Evolutionary conservation across 495 filamentous ascomycete genomes (phyloP).

Genomic region (Trichoderma gamsii): DNA sequence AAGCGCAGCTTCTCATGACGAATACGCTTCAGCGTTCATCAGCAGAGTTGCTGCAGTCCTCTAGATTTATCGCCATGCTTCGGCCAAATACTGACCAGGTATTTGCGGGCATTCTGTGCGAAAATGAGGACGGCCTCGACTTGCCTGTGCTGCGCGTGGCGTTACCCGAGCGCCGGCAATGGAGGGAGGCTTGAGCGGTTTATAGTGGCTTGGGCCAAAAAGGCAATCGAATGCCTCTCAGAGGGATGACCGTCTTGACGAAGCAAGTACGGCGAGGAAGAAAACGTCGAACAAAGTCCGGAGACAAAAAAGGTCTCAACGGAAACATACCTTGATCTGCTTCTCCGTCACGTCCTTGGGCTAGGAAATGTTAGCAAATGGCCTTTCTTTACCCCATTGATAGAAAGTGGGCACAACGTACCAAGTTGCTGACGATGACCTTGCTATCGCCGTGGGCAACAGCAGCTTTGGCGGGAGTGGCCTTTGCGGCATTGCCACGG

Average conservation of each 20-base stretch:
- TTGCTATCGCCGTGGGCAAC: slow-evolving; percentile 72
- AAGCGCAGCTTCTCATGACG: slow-evolving; percentile 15
- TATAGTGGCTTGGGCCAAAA: not conserved
- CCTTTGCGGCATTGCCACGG: slow-evolving; percentile 55
- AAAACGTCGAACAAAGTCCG: slow-evolving; percentile 50
- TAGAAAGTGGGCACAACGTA: slow-evolving; percentile 44
- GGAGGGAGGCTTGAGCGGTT: slow-evolving; percentile 6
- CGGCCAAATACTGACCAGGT: slow-evolving; percentile 46
- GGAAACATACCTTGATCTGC: slow-evolving; percentile 99
- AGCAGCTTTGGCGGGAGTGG: slow-evolving; percentile 49
- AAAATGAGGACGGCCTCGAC: slow-evolving; percentile 43
- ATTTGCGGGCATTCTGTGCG: slow-evolving; percentile 35
- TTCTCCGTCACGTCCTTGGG: slow-evolving; percentile 88
- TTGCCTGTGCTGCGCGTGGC: slow-evolving; percentile 23
- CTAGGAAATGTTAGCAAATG: slow-evolving; percentile 54
- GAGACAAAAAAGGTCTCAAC: slow-evolving; percentile 44
- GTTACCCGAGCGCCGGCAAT: not conserved
- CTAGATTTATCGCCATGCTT: slow-evolving; percentile 2
- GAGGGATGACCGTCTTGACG: slow-evolving; percentile 10
- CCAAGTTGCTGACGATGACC: slow-evolving; percentile 95
- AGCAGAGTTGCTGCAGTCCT: slow-evolving; percentile 5
- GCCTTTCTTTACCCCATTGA: not conserved
- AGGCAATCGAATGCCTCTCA: not conserved
- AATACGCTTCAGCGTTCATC: slow-evolving; percentile 19
- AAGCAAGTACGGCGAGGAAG: slow-evolving; percentile 33